Percentiles rank a stretch among this genome's conserved stretches.
Conservation (phyloP, 2,329 filamentous ascomycete genomes). For the Xylaria sp. region DNA sequence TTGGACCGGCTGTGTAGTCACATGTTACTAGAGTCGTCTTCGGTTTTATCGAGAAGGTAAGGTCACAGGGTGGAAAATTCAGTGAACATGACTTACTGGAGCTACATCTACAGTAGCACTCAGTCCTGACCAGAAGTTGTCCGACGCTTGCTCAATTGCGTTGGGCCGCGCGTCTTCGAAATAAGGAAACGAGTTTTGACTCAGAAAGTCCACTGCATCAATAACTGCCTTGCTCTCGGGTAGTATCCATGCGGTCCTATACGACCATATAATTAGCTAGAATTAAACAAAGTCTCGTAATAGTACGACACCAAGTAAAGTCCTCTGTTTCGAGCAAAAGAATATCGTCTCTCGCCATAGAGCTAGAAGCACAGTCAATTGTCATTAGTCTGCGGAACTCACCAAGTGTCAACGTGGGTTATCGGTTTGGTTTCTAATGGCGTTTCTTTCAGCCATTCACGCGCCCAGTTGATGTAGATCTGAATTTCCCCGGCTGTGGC, state of each 20-base stretch:
- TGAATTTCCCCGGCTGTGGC: slow-evolving; percentile 44
- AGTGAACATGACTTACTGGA: slow-evolving; percentile 49
- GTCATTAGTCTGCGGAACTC: slow-evolving; percentile 12
- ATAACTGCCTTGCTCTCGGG: slow-evolving; percentile 45
- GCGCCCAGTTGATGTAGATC: slow-evolving; percentile 46
- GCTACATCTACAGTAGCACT: slow-evolving; percentile 44
- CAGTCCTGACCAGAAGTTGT: slow-evolving; percentile 45
- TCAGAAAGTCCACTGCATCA: slow-evolving; percentile 43
- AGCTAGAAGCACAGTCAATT: not conserved
- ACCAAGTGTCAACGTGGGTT: slow-evolving; percentile 49
- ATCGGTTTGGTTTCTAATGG: slow-evolving; percentile 45
- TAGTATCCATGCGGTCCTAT: slow-evolving; percentile 47
- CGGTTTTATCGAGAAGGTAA: not conserved
- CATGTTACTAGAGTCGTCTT: slow-evolving; percentile 9
- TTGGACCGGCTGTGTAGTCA: slow-evolving; percentile 40
- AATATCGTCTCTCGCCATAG: not conserved
- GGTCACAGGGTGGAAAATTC: not conserved
- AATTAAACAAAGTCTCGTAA: slow-evolving; percentile 21
- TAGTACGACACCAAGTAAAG: not conserved
- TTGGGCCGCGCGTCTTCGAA: slow-evolving; percentile 47
- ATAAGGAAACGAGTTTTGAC: slow-evolving; percentile 49
- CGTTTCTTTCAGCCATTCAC: slow-evolving; percentile 45
- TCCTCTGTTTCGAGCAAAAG: not conserved
- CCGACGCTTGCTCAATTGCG: slow-evolving; percentile 42
- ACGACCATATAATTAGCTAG: slow-evolving; percentile 16